Conservation (phyloP, 768 basidiomycete species). For the Rhizopogon sp. region DNA sequence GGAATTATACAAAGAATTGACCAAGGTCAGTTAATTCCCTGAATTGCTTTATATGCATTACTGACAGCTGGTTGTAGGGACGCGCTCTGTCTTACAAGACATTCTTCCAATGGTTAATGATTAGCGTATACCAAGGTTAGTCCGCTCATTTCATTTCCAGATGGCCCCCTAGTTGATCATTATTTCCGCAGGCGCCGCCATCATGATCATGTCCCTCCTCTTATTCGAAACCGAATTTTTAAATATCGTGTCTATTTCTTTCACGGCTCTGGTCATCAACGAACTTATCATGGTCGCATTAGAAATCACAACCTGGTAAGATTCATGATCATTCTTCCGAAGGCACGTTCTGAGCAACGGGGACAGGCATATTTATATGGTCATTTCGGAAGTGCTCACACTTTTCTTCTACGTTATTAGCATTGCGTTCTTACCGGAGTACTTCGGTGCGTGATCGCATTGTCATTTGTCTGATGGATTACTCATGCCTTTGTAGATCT, state of each 20-base stretch:
- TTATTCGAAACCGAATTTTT: conserved; percentile 97
- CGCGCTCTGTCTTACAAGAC: conserved; percentile 95
- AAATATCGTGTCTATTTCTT: conserved; percentile 98
- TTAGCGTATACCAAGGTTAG: conserved; percentile 93
- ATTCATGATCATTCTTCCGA: background rate
- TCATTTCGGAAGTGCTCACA: conserved; percentile 86
- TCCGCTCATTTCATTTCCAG: background rate
- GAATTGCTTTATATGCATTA: background rate
- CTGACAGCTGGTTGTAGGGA: conserved; percentile 48
- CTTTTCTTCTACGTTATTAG: conserved; percentile 84
- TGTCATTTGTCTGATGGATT: background rate
- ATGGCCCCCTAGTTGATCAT: background rate
- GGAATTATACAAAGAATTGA: conserved; percentile 95
- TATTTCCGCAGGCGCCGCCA: conserved; percentile 69
- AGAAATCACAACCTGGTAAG: conserved; percentile 94
- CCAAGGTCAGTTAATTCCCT: conserved; percentile 57
- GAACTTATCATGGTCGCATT: conserved; percentile 99
- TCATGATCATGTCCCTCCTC: conserved; percentile 96
- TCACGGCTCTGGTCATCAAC: conserved; percentile 92
- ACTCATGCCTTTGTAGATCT: conserved; percentile 54
- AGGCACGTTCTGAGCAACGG: background rate
- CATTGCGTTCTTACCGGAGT: conserved; percentile 92
- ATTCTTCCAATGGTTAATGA: conserved; percentile 97
- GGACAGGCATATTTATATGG: conserved; percentile 90
- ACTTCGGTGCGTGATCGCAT: conserved; percentile 73